Evolutionary conservation across 106 monocot genomes (phyloP).

Genomic region (Phalaenopsis equestris): DNA sequence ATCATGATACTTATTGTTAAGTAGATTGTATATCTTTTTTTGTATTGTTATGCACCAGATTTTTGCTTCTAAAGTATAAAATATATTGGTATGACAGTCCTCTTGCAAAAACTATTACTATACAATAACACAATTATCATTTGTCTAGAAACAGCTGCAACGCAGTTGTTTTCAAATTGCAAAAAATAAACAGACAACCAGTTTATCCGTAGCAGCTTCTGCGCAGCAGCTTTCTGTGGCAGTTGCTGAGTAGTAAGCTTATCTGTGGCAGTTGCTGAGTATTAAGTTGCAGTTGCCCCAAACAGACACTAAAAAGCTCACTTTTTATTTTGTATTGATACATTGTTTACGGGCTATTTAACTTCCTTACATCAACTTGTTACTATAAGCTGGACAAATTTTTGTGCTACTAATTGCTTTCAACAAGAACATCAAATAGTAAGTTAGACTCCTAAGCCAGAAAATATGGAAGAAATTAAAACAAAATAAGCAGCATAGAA

Average conservation of each 20-base stretch:
- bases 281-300: neutral
- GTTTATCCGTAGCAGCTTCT: too few relatives aligned
- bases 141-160: neutral
- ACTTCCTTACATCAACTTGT: neutral
- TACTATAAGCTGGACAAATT: neutral
- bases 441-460: neutral
- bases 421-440: neutral
- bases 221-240: too few relatives aligned
- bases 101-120: too few relatives aligned
- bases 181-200: too few relatives aligned
- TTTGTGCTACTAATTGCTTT: neutral
- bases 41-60: too few relatives aligned
- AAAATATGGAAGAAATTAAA: neutral
- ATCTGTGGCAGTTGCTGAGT: too few relatives aligned
- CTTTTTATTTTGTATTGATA: neutral
- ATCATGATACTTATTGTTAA: too few relatives aligned
- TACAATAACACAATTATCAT: neutral
- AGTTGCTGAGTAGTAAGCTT: too few relatives aligned
- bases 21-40: too few relatives aligned
- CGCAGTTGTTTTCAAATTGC: too few relatives aligned
- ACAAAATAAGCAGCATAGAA: neutral
- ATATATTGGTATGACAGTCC: too few relatives aligned
- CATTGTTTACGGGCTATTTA: neutral
- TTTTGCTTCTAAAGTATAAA: too few relatives aligned
- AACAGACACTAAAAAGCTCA: neutral